Percentiles rank a stretch among this genome's conserved stretches.
Evolutionary conservation across 2,329 filamentous ascomycete species (phyloP).

Genomic region (Endoconidiophora laricicola): DNA sequence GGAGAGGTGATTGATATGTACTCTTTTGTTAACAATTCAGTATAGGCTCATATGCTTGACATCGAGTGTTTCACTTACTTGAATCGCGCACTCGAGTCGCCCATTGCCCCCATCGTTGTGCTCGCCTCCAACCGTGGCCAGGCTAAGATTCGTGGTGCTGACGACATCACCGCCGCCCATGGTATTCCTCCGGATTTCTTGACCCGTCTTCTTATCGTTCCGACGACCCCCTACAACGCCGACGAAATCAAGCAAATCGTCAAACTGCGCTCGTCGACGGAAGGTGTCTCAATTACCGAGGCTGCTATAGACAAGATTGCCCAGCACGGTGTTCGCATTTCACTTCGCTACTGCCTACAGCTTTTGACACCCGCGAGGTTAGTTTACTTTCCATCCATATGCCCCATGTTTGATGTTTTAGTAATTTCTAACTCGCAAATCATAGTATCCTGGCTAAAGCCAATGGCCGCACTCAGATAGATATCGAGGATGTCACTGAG

Average conservation of each 20-base stretch:
- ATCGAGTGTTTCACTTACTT: conserved; percentile 98
- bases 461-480: conserved; percentile 60
- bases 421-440: conserved; percentile 2
- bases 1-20: not conserved
- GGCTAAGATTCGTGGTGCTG: conserved; percentile 78
- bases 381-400: conserved; percentile 16
- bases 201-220: conserved; percentile 85
- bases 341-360: conserved; percentile 83
- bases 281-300: conserved; percentile 63
- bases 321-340: conserved; percentile 74
- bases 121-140: conserved; percentile 92
- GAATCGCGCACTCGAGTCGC: conserved; percentile 90
- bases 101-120: conserved; percentile 91
- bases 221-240: conserved; percentile 73
- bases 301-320: conserved; percentile 75
- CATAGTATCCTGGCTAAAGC: conserved; percentile 71
- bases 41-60: conserved; percentile 89
- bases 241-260: conserved; percentile 91
- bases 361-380: conserved; percentile 70
- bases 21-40: not conserved
- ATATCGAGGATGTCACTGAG: conserved; percentile 60
- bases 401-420: conserved; percentile 5
- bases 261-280: conserved; percentile 64
- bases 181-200: conserved; percentile 90
- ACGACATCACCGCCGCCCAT: conserved; percentile 70